phyloP scores from a whole-genome alignment of 1,284 basidiomycete genomes.

The Naganishia sp. region DNA sequence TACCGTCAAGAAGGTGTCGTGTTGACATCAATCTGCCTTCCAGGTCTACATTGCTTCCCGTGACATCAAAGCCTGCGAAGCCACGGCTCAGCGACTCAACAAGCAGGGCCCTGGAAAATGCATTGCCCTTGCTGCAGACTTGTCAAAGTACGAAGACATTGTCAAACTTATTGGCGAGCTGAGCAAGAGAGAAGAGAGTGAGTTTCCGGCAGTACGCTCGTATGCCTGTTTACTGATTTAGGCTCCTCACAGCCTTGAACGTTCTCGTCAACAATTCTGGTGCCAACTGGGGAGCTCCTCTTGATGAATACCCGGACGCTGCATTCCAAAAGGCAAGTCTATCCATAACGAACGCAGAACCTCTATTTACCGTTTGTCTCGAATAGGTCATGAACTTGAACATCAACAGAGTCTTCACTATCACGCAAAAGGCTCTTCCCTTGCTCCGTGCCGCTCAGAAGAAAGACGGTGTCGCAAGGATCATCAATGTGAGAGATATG shows the following conservation, averaged over 20 bases:
- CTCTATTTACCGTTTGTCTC: constrained; percentile 55
- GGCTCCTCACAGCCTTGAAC: constrained; percentile 31
- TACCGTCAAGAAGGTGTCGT: neutral
- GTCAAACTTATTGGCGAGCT: constrained; percentile 31
- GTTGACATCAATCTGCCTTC: constrained; percentile 16
- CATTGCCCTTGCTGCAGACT: constrained; percentile 63
- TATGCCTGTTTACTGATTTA: neutral
- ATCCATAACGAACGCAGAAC: neutral
- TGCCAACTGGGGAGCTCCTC: constrained; percentile 63
- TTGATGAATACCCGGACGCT: constrained; percentile 62
- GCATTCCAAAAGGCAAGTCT: constrained; percentile 45
- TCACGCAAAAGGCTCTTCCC: constrained; percentile 68
- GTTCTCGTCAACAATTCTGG: constrained; percentile 50
- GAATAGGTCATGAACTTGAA: constrained; percentile 68
- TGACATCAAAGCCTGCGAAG: constrained; percentile 61
- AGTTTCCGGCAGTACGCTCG: neutral
- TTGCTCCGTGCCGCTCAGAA: constrained; percentile 61
- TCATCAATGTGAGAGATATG: constrained; percentile 62
- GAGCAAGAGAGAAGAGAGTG: constrained; percentile 19
- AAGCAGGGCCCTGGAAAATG: constrained; percentile 62
- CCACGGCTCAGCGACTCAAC: constrained; percentile 62
- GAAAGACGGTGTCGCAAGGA: constrained; percentile 58
- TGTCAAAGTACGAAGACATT: constrained; percentile 57
- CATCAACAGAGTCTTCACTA: constrained; percentile 68
- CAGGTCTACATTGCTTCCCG: constrained; percentile 72